phyloP scores from a whole-genome alignment of 345 rosid species.

The Salix brachista region DNA sequence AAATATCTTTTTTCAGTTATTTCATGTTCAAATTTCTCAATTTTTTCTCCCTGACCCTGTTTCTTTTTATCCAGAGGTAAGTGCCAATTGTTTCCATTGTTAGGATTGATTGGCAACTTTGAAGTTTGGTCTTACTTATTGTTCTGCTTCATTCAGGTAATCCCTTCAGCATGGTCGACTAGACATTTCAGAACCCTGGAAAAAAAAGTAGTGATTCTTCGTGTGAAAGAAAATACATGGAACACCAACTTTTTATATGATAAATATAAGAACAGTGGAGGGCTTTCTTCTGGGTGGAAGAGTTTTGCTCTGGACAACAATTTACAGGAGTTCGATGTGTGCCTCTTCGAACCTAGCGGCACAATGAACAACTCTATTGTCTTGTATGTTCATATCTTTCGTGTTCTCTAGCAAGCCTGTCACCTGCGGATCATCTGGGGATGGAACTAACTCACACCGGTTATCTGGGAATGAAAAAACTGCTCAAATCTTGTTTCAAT shows the following conservation, averaged over 20 bases:
- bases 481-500: not conserved
- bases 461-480: not conserved
- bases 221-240: constrained; percentile 30
- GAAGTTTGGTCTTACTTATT: not conserved
- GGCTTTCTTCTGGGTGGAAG: constrained; percentile 55
- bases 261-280: constrained; percentile 32
- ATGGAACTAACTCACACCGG: not conserved
- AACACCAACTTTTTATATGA: constrained; percentile 21
- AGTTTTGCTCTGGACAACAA: constrained; percentile 41
- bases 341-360: constrained; percentile 36
- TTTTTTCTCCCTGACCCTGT: not conserved
- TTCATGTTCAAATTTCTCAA: not conserved
- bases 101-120: not conserved
- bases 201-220: constrained; percentile 40
- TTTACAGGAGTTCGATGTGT: constrained; percentile 44
- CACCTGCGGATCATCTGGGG: not conserved
- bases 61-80: not conserved
- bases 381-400: constrained; percentile 44
- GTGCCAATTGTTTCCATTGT: not conserved
- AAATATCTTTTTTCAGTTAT: not conserved
- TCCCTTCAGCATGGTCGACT: constrained; percentile 38
- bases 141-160: constrained; percentile 26
- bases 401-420: constrained; percentile 15
- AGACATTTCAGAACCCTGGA: constrained; percentile 22
- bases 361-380: constrained; percentile 13